Evolutionary conservation across 805 yeast genomes (phyloP), one percentile per base, ranked within the genome.

Genomic region (Alloascoidea hylecoeti): DNA sequence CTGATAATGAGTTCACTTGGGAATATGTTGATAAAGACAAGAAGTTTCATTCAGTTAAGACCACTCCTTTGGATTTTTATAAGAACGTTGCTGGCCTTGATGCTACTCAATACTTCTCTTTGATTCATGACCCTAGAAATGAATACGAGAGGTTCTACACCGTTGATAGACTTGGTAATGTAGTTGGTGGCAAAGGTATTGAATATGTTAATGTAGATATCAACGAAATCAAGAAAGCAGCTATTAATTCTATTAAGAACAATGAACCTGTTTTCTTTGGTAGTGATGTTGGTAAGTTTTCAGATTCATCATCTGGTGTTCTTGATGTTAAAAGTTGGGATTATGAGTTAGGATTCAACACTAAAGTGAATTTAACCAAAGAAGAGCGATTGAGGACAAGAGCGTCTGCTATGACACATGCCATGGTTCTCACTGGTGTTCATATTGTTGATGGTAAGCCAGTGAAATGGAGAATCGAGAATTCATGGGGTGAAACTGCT

Each of bases 231-330:
- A 68, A 78, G 27, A 49, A 60, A 16, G 60, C 72, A 16, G 73
- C 75, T 17, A 69, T 77, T 23, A 63, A 68, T 44, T 67, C 79
- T 57, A 65, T 79, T 48, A 64, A 72, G 51, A 63, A 61, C 39
- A 72, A 76, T 51, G 76, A 75, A 55, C 75, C 85, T 0, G 76
- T 79, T 3, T 79, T 78, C 57, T 79, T 79, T 50, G 86, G 86
- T 4, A 73, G 82, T 16, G 84, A 79, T 51, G 79, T 81, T 15
- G 84, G 83, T 14, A 75, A 75, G 52, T 78, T 61, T 52, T 64
- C 63, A 66, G 67, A 72, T 49, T 62, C 60, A 38, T 51, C 51
- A 14, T 50, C 68, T 5, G 88, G 88, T 39, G 51, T 77, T 23
- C 72, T 79, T 71, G 86, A 78, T 51, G 54, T 68, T 16, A 66